phyloP scores from a whole-genome alignment of 495 filamentous ascomycete genomes.

The Elaphomyces granulatus region DNA sequence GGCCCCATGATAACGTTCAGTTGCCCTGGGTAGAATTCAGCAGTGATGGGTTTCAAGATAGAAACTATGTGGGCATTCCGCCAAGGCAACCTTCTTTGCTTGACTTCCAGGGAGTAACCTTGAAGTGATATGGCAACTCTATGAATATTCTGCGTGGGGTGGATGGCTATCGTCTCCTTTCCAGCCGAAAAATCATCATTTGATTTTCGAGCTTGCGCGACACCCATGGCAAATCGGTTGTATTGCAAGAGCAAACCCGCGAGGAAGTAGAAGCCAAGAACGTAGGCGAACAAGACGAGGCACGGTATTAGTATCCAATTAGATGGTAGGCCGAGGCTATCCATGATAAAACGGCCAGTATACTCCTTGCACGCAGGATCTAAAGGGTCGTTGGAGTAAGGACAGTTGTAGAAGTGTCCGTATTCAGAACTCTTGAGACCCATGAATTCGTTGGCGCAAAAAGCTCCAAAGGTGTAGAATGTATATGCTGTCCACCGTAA shows the following conservation, averaged over 20 bases:
- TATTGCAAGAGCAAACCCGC: constrained; percentile 44
- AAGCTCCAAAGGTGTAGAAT: constrained; percentile 54
- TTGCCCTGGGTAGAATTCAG: constrained; percentile 44
- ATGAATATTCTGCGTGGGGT: constrained; percentile 36
- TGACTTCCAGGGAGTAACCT: constrained; percentile 44
- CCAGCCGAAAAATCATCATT: constrained; percentile 43
- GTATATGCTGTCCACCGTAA: constrained; percentile 42
- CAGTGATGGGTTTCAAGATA: constrained; percentile 49
- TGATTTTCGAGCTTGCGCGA: constrained; percentile 38
- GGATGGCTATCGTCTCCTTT: constrained; percentile 44
- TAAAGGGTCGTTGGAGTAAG: constrained; percentile 35
- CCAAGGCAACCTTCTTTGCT: constrained; percentile 37
- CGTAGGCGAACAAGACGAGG: constrained; percentile 41
- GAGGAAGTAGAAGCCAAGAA: constrained; percentile 38
- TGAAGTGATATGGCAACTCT: constrained; percentile 46
- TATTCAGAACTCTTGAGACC: constrained; percentile 22
- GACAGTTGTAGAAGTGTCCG: constrained; percentile 52
- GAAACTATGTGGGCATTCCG: constrained; percentile 31
- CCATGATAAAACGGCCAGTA: constrained; percentile 50
- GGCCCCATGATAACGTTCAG: constrained; percentile 70
- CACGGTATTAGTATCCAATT: constrained; percentile 52
- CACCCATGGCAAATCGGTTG: constrained; percentile 43
- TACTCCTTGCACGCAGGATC: constrained; percentile 52
- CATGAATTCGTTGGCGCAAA: constrained; percentile 55
- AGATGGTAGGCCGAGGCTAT: constrained; percentile 44